Conservation (phyloP, 176 grass and related monocot species). For the Bolboschoenus planiculmis region DNA sequence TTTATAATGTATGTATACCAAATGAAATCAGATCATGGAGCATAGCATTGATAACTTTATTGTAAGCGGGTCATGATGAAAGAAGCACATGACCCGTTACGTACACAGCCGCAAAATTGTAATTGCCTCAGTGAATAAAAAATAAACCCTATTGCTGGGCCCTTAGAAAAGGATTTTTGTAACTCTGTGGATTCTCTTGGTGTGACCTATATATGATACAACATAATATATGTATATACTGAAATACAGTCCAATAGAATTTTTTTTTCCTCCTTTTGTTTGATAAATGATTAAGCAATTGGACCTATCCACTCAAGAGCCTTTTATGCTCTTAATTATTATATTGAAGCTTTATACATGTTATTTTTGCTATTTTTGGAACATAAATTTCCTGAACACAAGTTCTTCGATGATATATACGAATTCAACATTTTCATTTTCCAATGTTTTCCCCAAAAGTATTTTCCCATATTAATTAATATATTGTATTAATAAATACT, state of each 20-base stretch:
- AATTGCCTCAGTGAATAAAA: background rate
- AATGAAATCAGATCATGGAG: background rate
- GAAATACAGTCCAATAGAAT: background rate
- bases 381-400: background rate
- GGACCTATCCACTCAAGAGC: background rate
- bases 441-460: background rate
- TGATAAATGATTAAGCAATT: background rate
- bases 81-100: background rate
- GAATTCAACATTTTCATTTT: background rate
- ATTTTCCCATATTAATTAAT: background rate
- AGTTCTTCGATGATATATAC: background rate
- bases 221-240: background rate
- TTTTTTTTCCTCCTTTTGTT: background rate
- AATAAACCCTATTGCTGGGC: background rate
- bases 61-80: background rate
- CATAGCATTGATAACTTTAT: background rate
- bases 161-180: background rate
- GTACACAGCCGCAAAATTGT: background rate
- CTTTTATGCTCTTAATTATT: background rate
- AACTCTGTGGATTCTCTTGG: background rate
- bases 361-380: too few species aligned
- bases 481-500: background rate
- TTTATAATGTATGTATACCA: background rate
- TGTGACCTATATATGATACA: background rate
- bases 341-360: too few species aligned